These are phyloP conservation scores for Physcomitrellopsis africana DNA, from an alignment of 225 moss, liverwort and hornwort genomes.

Conservation along the genomic window DNA sequence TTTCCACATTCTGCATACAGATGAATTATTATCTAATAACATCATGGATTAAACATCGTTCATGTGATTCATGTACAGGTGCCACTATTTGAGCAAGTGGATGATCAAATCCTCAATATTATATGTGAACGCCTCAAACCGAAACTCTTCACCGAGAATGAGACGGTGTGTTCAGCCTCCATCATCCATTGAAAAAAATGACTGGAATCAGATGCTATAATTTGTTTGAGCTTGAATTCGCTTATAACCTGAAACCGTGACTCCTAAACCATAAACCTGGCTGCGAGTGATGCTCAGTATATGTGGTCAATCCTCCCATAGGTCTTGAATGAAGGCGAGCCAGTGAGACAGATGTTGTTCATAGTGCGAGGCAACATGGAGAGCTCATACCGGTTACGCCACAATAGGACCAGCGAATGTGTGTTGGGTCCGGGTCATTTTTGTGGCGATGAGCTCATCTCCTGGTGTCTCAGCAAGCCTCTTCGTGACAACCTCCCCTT, in stretches of 20 bases:
- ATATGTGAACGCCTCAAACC: conserved; percentile 60
- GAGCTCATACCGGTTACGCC: conserved; percentile 47
- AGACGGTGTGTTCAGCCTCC: conserved; percentile 43
- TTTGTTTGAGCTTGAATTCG: too few relatives aligned
- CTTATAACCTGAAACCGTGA: too few relatives aligned
- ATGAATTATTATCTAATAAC: too few relatives aligned
- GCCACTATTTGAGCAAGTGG: conserved; percentile 74
- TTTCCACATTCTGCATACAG: too few relatives aligned
- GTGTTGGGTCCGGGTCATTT: conserved; percentile 69
- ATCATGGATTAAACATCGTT: background rate
- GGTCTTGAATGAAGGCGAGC: conserved; percentile 55
- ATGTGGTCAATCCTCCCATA: conserved; percentile 1
- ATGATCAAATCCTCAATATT: conserved; percentile 58
- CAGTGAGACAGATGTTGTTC: conserved; percentile 56
- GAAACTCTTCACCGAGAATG: conserved; percentile 47
- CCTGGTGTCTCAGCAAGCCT: conserved; percentile 69
- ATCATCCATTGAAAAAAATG: background rate
- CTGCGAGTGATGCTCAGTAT: background rate
- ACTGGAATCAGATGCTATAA: background rate
- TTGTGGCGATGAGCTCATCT: conserved; percentile 85
- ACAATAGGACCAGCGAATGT: conserved; percentile 50
- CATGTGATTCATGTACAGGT: conserved; percentile 46
- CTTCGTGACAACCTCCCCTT: conserved; percentile 55
- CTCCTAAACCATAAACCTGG: too few relatives aligned
- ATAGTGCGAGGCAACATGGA: conserved; percentile 51